phyloP scores from a whole-genome alignment of 371 early-diverging fungal species.

The Mucor ambiguus region DNA sequence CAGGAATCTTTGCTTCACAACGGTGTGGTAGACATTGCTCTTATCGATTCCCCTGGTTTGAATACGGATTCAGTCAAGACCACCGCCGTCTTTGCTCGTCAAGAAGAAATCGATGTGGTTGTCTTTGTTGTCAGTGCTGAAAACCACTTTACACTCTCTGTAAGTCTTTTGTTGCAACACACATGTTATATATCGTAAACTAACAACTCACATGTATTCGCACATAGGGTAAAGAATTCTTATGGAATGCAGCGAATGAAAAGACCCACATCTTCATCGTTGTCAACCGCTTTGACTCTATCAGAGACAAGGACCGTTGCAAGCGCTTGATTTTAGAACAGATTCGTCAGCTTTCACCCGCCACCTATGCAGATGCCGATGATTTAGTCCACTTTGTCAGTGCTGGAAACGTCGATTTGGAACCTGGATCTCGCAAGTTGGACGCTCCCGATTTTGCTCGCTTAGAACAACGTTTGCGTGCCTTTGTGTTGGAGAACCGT shows the following conservation, averaged over 20 bases:
- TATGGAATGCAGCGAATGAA: conserved; percentile 94
- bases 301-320: conserved; percentile 93
- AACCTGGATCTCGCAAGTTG: conserved; percentile 43
- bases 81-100: conserved; percentile 93
- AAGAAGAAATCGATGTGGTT: conserved; percentile 98
- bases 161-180: conserved; percentile 24
- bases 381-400: conserved; percentile 97
- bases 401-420: conserved; percentile 64
- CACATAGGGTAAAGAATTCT: conserved; percentile 86
- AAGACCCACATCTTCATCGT: conserved; percentile 98
- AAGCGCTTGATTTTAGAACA: conserved; percentile 91
- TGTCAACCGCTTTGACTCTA: conserved; percentile 96
- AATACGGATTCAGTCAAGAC: conserved; percentile 98
- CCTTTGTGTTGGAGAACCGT: conserved; percentile 94
- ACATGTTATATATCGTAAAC: not conserved
- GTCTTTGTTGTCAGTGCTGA: conserved; percentile 99
- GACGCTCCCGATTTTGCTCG: conserved; percentile 72
- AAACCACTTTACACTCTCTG: conserved; percentile 97
- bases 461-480: conserved; percentile 84
- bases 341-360: conserved; percentile 90
- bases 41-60: conserved; percentile 98
- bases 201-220: not conserved
- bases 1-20: conserved; percentile 88
- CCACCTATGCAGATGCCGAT: conserved; percentile 88
- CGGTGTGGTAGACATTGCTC: conserved; percentile 91